phyloP scores from a whole-genome alignment of 352 stramenopile species.

The Globisporangium carolinianum region DNA sequence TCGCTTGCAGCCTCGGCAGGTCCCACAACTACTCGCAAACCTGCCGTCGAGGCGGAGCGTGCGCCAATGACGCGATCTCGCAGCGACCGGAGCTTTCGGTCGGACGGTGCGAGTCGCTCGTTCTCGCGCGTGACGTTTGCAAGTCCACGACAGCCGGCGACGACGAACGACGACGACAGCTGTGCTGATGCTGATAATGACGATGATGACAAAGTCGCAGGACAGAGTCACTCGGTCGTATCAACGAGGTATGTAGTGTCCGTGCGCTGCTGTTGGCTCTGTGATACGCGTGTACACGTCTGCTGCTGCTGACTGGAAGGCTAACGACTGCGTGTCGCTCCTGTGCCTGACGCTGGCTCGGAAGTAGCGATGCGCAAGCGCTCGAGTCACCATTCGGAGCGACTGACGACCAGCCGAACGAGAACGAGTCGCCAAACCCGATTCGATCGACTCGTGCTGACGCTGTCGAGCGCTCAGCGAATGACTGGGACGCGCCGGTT shows the following conservation, averaged over 20 bases:
- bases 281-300: no score
- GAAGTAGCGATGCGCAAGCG: no score
- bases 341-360: no score
- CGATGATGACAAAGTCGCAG: neutral
- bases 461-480: neutral
- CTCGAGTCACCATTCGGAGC: no score
- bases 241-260: no score
- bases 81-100: neutral
- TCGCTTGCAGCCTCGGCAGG: neutral
- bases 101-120: neutral
- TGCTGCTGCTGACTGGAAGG: no score
- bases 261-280: no score
- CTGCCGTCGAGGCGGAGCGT: neutral
- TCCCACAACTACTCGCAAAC: neutral
- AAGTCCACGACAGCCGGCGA: neutral
- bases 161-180: neutral
- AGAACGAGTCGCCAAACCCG: neutral
- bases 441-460: neutral
- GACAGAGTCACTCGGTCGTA: neutral
- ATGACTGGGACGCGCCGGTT: neutral
- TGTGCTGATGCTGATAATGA: no score
- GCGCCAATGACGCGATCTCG: neutral
- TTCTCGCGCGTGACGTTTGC: constrained; percentile 7
- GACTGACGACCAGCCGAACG: neutral
- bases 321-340: no score